Evolutionary conservation across 2,329 filamentous ascomycete genomes (phyloP).

Genomic region (Lecanicillium sp.): DNA sequence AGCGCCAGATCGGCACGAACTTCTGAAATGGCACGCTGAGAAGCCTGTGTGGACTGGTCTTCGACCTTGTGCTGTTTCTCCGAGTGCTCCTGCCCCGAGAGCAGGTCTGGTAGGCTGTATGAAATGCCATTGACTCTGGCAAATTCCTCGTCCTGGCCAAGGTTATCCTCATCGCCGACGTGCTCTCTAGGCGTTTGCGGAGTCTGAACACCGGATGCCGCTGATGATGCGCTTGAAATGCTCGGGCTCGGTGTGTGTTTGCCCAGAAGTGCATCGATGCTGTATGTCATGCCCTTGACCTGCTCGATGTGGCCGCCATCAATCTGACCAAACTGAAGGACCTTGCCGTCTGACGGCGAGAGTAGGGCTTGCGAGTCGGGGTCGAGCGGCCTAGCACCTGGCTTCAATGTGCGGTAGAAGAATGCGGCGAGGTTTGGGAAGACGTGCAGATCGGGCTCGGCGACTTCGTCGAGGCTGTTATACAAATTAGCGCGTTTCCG

Average conservation of each 20-base stretch:
- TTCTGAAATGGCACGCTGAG: slow-evolving; percentile 67
- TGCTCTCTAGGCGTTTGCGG: slow-evolving; percentile 18
- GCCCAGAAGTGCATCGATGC: slow-evolving; percentile 83
- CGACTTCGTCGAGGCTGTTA: slow-evolving; percentile 69
- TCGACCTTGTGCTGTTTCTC: slow-evolving; percentile 43
- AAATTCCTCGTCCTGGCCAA: slow-evolving; percentile 84
- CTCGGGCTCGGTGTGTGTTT: slow-evolving; percentile 50
- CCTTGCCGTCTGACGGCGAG: slow-evolving; percentile 81
- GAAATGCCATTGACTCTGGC: slow-evolving; percentile 90
- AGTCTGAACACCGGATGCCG: slow-evolving; percentile 10
- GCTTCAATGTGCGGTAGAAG: slow-evolving; percentile 93
- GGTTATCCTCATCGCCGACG: slow-evolving; percentile 52
- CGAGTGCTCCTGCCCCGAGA: slow-evolving; percentile 59
- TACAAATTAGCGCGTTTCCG: background rate
- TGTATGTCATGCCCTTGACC: slow-evolving; percentile 98
- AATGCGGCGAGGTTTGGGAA: slow-evolving; percentile 94
- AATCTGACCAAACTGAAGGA: slow-evolving; percentile 88
- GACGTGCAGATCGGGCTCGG: slow-evolving; percentile 77
- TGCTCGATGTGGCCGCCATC: slow-evolving; percentile 94
- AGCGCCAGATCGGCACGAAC: slow-evolving; percentile 78
- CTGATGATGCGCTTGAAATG: slow-evolving; percentile 31
- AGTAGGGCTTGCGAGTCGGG: slow-evolving; percentile 71
- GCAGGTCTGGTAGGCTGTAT: slow-evolving; percentile 81
- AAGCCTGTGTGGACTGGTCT: slow-evolving; percentile 63
- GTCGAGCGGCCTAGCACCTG: slow-evolving; percentile 78